phyloP scores from a whole-genome alignment of 345 rosid genomes.

The Hibiscus syriacus region DNA sequence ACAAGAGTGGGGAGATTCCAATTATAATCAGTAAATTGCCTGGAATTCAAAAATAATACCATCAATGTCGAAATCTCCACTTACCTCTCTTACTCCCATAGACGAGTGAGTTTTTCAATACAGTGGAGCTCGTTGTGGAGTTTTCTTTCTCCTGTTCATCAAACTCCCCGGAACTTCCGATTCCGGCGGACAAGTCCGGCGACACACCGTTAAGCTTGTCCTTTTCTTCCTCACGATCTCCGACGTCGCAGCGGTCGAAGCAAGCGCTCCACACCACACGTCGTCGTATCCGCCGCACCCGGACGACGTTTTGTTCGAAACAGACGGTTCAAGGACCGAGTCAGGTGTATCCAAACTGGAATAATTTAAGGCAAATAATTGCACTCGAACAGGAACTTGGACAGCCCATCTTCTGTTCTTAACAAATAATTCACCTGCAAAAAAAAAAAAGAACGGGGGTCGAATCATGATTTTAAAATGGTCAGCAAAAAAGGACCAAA shows the following conservation, averaged over 20 bases:
- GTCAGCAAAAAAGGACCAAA: not conserved
- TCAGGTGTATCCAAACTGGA: constrained; percentile 47
- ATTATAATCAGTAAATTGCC: constrained; percentile 13
- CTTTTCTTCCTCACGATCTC: constrained; percentile 73
- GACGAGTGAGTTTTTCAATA: constrained; percentile 25
- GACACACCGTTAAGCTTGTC: constrained; percentile 50
- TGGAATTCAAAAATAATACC: not conserved
- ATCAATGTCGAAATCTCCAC: not conserved
- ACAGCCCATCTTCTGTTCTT: constrained; percentile 51
- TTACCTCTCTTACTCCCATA: not conserved
- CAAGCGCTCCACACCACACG: constrained; percentile 40
- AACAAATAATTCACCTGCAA: constrained; percentile 52
- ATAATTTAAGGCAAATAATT: constrained; percentile 49
- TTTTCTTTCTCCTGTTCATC: constrained; percentile 65
- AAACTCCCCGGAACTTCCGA: constrained; percentile 38
- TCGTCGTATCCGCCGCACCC: constrained; percentile 50
- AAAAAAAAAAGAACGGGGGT: no score
- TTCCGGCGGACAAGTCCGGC: constrained; percentile 31
- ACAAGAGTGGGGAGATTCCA: constrained; percentile 26
- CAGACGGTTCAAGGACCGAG: constrained; percentile 52
- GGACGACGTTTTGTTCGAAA: constrained; percentile 48
- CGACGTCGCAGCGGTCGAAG: constrained; percentile 51
- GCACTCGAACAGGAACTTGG: constrained; percentile 55
- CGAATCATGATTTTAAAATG: not conserved
- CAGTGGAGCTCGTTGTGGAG: constrained; percentile 82